phyloP scores from a whole-genome alignment of 1,284 basidiomycete genomes.

The Phylloporus sp. region DNA sequence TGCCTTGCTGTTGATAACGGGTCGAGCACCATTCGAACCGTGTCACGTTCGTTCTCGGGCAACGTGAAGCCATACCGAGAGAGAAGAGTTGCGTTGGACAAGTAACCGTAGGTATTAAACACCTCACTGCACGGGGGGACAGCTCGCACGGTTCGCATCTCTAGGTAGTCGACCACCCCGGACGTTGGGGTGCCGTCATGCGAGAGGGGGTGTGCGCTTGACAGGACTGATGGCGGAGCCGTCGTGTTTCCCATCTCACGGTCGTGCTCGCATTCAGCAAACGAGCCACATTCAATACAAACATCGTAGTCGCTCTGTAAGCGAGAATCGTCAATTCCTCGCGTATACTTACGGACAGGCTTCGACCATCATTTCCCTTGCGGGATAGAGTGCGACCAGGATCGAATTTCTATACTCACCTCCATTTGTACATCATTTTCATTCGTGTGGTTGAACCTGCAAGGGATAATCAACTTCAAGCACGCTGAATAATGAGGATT shows the following conservation, averaged over 20 bases:
- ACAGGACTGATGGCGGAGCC: slow-evolving; percentile 5
- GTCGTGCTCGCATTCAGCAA: slow-evolving; percentile 81
- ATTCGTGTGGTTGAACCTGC: slow-evolving; percentile 83
- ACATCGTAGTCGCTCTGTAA: slow-evolving; percentile 83
- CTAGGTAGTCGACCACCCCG: slow-evolving; percentile 55
- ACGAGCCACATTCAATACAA: slow-evolving; percentile 80
- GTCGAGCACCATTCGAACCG: slow-evolving; percentile 34
- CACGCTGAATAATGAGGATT: slow-evolving; percentile 1
- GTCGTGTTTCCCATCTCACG: slow-evolving; percentile 23
- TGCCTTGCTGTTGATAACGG: slow-evolving; percentile 21
- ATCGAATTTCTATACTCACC: slow-evolving; percentile 49
- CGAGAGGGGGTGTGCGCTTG: slow-evolving; percentile 17
- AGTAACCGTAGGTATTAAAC: slow-evolving; percentile 86
- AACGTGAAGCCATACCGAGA: slow-evolving; percentile 47
- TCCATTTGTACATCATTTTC: slow-evolving; percentile 82
- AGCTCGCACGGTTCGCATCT: slow-evolving; percentile 69
- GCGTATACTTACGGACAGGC: slow-evolving; percentile 9
- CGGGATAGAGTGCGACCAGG: slow-evolving; percentile 32
- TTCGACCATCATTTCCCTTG: slow-evolving; percentile 10
- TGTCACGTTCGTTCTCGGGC: slow-evolving; percentile 43
- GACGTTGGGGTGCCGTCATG: slow-evolving; percentile 12
- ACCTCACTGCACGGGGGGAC: slow-evolving; percentile 69
- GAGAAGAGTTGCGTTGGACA: slow-evolving; percentile 41
- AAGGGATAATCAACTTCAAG: slow-evolving; percentile 22
- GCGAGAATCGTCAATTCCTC: slow-evolving; percentile 22